Evolutionary conservation across 2,329 filamentous ascomycete species (phyloP), one percentile per base, ranked within the genome.

Genomic region (Xylaria sp.): DNA sequence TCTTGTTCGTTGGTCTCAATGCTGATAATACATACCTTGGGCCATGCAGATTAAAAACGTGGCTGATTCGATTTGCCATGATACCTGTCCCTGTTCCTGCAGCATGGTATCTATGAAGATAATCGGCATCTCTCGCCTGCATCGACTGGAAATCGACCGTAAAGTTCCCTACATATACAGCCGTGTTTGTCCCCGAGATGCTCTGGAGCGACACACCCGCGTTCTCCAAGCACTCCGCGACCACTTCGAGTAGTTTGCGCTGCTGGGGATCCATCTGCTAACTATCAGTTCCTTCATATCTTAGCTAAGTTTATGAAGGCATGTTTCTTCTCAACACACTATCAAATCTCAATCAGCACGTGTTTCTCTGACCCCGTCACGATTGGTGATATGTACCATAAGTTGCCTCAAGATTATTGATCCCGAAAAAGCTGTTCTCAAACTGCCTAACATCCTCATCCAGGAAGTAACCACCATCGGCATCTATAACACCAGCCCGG

Each of bases 171-270:
- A 77, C 74, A 56, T 75, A 77, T 14, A 69, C 65, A 6, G 66
- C 70, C 1, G 65, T 71, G 7, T 61, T 68, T 0, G 64, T 36
- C 12, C 70, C 71, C 0, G 64, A 64, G 5, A 72, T 24, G 2
- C 61, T 9, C 8, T 70, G 59, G 24, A 74, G 21, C 0, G 72
- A n/a, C 6, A 60, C 12, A 0, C 73, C 73, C 2, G 67, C 61
- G 32, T 61, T 71, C 27, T 75, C 72, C 8, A 75, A 45, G 19
- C 69, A 71, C 55, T 82, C 79, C 63, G 77, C 81, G 0, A 79
- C 75, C 0, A 76, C 76, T 59, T 82, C 81, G 2, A 79, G 73
- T 2, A 79, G 69, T 24, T 77, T 69, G 1, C 78, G 74, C 30
- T 79, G 79, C 51, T 76, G 73, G 6, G 78, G 76, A 21, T 80